Percentiles rank a stretch among this genome's conserved stretches.
These are phyloP conservation scores for Ceratobasidium sp. DNA, from an alignment of 1,284 basidiomycete species.

Conservation along the genomic window DNA sequence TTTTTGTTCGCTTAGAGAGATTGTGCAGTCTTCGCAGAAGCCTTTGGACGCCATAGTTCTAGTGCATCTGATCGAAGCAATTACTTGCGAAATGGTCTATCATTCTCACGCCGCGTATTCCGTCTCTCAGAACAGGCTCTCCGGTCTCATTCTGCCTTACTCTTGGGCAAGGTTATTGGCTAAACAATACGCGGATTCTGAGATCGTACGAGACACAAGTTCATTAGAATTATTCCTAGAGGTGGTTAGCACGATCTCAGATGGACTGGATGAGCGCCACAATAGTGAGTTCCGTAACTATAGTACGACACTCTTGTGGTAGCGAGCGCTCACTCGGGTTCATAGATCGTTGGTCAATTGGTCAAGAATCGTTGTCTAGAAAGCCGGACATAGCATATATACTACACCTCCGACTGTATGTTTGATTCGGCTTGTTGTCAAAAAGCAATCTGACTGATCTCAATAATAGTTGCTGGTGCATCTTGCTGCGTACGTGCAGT, in stretches of 20 bases:
- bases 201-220: not conserved
- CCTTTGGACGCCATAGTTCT: conserved; percentile 18
- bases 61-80: conserved; percentile 22
- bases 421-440: not conserved
- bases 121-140: not conserved
- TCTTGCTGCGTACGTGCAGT: not conserved
- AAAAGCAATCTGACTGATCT: not conserved
- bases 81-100: conserved; percentile 15
- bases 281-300: not conserved
- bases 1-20: not conserved
- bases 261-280: not conserved
- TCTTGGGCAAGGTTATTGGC: conserved; percentile 21
- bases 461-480: conserved; percentile 17
- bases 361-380: not conserved
- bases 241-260: not conserved
- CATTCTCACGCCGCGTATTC: not conserved
- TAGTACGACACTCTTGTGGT: too few species aligned
- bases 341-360: not conserved
- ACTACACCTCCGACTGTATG: conserved; percentile 15
- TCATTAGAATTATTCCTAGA: not conserved
- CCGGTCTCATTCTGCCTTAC: conserved; percentile 19
- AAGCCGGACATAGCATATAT: not conserved
- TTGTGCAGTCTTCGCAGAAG: not conserved
- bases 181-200: not conserved
- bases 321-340: not conserved